Base-by-base conservation (phyloP, 441 rosid species). In the Aquilaria agallochum region DNA sequence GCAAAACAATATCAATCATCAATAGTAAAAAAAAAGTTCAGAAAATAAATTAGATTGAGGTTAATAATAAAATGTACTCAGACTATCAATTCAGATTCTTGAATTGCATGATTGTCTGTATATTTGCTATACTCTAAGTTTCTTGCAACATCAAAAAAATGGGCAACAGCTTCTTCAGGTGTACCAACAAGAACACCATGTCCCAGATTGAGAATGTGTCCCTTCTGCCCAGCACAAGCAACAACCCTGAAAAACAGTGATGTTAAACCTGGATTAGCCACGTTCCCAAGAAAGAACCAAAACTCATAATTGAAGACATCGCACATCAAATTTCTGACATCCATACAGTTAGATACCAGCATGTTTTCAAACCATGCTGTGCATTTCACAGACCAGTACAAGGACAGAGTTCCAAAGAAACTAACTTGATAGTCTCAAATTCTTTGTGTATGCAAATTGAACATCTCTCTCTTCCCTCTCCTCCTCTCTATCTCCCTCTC, bases 161-260 rank as follows among this genome's bases (percentile, higher is more conserved):
- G 97, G 53, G 85, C 84, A 54, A 94, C 98, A 15, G 97, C 97
- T 72, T 83, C 97, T 77, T 90, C 97, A 42, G 96, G 98, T 15
- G 98, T 90, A 68, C 98, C 97, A 50, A 94, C 98, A 49, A 90
- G 89, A 66, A 88, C 95, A 49, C 98, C 98, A 54, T 94, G 96
- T 53, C 98, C 97, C 60, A 87, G 83, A 72, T 90, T 90, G 70
- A 88, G 97, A 45, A 90, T 85, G 76, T 94, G 98, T 48, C 97
- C 98, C 54, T 68, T 82, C 59, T 83, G 75, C 64, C 97, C 96
- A 32, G 96, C 97, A 60, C 86, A 78, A 64, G 60, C 83, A 64
- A 94, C 93, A 64, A 94, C 96, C 80, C 97, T 90, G 86, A 58
- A 65, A 72, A 68, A 76, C 11, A 40, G 8, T 40, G 11, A 40